These are phyloP conservation scores for Lodderomyces orthopsilosis DNA, from an alignment of 1,139 yeast genomes.

Conservation along the genomic window DNA sequence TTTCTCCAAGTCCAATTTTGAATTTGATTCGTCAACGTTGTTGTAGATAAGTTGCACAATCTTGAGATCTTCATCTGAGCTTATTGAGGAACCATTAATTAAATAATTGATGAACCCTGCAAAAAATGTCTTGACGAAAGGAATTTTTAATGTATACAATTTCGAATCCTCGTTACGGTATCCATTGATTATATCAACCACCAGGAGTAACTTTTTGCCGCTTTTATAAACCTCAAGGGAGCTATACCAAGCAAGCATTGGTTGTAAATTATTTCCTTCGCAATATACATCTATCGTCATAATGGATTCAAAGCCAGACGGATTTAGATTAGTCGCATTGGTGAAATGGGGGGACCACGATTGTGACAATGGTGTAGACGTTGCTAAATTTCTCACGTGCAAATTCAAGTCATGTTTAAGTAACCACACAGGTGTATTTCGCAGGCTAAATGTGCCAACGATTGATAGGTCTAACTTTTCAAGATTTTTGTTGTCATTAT, in stretches of 20 bases:
- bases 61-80: constrained; percentile 24
- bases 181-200: constrained; percentile 36
- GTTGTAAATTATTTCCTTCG: constrained; percentile 7
- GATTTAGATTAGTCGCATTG: constrained; percentile 20
- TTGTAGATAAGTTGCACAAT: constrained; percentile 33
- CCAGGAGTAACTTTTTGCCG: constrained; percentile 21
- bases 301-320: constrained; percentile 29
- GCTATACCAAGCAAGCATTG: constrained; percentile 36
- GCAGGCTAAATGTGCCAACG: constrained; percentile 4
- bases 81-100: constrained; percentile 27
- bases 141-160: constrained; percentile 31
- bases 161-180: constrained; percentile 19
- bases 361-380: constrained; percentile 17
- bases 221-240: constrained; percentile 27
- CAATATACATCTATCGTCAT: constrained; percentile 24
- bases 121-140: constrained; percentile 41
- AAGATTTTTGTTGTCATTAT: not conserved
- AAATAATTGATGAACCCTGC: constrained; percentile 38
- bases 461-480: constrained; percentile 1
- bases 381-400: constrained; percentile 7
- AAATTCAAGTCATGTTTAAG: constrained; percentile 15
- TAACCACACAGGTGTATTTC: constrained; percentile 13
- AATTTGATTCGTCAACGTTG: constrained; percentile 10
- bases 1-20: constrained; percentile 13
- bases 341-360: constrained; percentile 9